phyloP scores from a whole-genome alignment of 768 basidiomycete species.

The Astraeus odoratus region DNA sequence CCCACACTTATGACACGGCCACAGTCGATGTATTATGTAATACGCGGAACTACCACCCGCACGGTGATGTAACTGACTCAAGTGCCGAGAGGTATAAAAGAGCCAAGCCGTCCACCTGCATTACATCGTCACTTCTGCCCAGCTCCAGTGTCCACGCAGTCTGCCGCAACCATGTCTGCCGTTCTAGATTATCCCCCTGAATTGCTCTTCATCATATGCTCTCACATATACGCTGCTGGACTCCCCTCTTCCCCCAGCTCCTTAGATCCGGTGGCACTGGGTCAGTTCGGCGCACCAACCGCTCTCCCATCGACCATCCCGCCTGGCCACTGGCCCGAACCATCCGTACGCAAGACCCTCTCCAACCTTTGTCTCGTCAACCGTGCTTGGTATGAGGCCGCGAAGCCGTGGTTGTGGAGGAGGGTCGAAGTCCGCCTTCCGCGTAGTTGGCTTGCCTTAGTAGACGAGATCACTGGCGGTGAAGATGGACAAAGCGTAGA shows the following conservation, averaged over 20 bases:
- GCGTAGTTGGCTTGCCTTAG: conserved; percentile 74
- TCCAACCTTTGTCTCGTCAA: conserved; percentile 70
- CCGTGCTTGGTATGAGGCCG: conserved; percentile 71
- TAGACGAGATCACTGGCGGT: conserved; percentile 72
- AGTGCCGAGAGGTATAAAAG: background rate
- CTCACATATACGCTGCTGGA: conserved; percentile 60
- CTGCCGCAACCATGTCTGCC: conserved; percentile 14
- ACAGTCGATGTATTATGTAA: background rate
- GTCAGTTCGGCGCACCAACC: conserved; percentile 42
- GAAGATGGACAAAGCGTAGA: conserved; percentile 44
- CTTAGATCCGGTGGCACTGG: conserved; percentile 60
- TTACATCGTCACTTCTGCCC: background rate
- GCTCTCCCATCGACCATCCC: conserved; percentile 71
- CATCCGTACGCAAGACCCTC: conserved; percentile 56
- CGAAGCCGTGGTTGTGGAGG: conserved; percentile 86
- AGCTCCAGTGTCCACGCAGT: background rate
- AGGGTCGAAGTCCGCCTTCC: conserved; percentile 79
- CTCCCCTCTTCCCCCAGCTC: conserved; percentile 48
- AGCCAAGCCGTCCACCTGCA: background rate
- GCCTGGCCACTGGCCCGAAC: conserved; percentile 62
- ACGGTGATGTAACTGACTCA: background rate
- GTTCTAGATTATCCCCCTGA: conserved; percentile 58
- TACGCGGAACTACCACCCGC: background rate
- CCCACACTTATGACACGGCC: background rate
- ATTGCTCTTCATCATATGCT: conserved; percentile 65